Evolutionary conservation across 495 filamentous ascomycete species (phyloP).

Genomic region (Penicillium maclennaniae): DNA sequence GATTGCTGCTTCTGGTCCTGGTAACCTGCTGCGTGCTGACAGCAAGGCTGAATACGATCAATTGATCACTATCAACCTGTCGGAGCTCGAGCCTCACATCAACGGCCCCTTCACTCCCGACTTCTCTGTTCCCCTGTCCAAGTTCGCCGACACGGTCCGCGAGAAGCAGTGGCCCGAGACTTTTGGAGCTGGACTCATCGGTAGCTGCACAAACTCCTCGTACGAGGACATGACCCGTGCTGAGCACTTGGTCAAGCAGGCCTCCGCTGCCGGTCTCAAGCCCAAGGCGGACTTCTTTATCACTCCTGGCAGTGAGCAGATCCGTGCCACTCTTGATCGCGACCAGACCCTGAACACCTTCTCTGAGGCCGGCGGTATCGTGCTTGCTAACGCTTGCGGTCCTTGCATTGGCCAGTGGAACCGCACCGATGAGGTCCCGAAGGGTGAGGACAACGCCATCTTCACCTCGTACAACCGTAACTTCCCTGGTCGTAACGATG

Average conservation of each 20-base stretch:
- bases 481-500: constrained; percentile 95
- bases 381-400: constrained; percentile 94
- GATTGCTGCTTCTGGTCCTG: constrained; percentile 37
- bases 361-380: constrained; percentile 77
- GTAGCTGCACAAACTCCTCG: constrained; percentile 97
- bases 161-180: constrained; percentile 85
- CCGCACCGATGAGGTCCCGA: constrained; percentile 74
- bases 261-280: constrained; percentile 77
- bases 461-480: constrained; percentile 98
- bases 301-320: constrained; percentile 94
- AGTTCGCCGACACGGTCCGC: constrained; percentile 78
- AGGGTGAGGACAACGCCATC: constrained; percentile 90
- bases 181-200: constrained; percentile 89
- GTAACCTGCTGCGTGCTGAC: constrained; percentile 69
- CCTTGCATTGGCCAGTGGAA: constrained; percentile 97
- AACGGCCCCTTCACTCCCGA: constrained; percentile 98
- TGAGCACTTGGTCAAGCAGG: constrained; percentile 88
- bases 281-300: constrained; percentile 91
- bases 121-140: constrained; percentile 82
- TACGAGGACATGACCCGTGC: constrained; percentile 97
- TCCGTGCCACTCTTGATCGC: constrained; percentile 84
- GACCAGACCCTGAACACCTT: constrained; percentile 84
- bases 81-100: constrained; percentile 88
- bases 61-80: constrained; percentile 87
- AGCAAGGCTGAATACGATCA: constrained; percentile 81